Base-by-base conservation (phyloP, 1,284 basidiomycete species). In the Tausonia pullulans region DNA sequence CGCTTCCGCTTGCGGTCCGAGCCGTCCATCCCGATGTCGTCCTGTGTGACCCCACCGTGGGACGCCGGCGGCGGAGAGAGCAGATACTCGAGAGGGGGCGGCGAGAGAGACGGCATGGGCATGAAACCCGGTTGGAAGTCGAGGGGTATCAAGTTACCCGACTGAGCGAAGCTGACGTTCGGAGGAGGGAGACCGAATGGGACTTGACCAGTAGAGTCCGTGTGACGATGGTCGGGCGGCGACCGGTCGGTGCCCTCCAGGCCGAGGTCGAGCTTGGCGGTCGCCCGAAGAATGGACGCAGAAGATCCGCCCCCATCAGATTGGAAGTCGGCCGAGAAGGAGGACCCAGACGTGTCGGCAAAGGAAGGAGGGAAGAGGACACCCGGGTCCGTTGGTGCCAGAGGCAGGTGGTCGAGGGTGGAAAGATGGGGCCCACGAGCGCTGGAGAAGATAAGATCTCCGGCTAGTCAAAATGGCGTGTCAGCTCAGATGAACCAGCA, bases 381-480 rank as follows among this genome's bases (percentile, higher is more conserved):
- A 43, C 44, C 40, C 48, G 49, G 16, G 6, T 44, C 51, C 60
- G 54, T 61, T 5, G 60, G 43, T 16, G 60, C 50, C 5, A 61
- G 41, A 8, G 51, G 52, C 13, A 61, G 49, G 27, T 53, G 60
- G n/a, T 61, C 60, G 60, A 61, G 51, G 10, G 44, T 50, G 43
- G 45, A 52, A n/a, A 50, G 49, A 11, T 50, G 27, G 3, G 60
- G 48, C 8, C 60, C 46, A 13, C 60, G 27, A 27, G 60, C 49
- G 49, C 14, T 61, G n/a, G 60, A 61, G 60, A 53, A 61, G n/a
- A 61, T 61, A 27, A 61, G 60, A 44, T 61, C 60, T 10, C 60
- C 60, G 8, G 60, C 60, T 39, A 50, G 52, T 39, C 50, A 51
- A 39, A 27, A 27, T 27, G 27, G 27, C 27, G 27, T 27, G 27